These are phyloP conservation scores for Dothiorella sarmentorum DNA, from an alignment of 2,329 filamentous ascomycete genomes.

Conservation along the genomic window DNA sequence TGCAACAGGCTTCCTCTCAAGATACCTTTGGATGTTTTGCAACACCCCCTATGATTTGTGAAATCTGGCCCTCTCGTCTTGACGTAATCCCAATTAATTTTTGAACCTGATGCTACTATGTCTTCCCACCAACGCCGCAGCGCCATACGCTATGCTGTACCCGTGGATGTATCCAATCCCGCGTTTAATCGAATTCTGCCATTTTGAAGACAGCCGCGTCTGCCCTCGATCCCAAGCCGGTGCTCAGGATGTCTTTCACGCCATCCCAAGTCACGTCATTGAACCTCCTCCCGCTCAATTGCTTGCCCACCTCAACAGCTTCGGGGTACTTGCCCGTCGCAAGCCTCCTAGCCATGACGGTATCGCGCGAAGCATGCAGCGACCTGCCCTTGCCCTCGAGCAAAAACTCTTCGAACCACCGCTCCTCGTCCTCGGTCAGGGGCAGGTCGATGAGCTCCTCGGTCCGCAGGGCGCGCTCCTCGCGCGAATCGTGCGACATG, in stretches of 20 bases:
- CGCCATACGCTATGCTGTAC: conserved; percentile 8
- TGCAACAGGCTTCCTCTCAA: neutral
- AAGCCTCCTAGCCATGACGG: conserved; percentile 69
- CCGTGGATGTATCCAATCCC: neutral
- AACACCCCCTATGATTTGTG: neutral
- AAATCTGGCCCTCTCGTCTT: neutral
- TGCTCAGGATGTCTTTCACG: conserved; percentile 35
- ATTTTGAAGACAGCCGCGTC: neutral
- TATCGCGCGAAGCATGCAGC: conserved; percentile 66
- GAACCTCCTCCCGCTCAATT: conserved; percentile 42
- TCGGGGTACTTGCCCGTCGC: conserved; percentile 60
- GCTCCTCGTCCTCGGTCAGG: conserved; percentile 66
- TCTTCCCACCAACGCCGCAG: neutral
- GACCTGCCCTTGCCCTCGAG: conserved; percentile 61
- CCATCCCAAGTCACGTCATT: conserved; percentile 53
- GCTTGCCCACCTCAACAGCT: conserved; percentile 32
- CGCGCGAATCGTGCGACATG: conserved; percentile 22
- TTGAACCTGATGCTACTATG: neutral
- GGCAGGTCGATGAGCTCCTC: conserved; percentile 71
- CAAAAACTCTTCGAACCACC: conserved; percentile 70
- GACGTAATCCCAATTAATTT: neutral
- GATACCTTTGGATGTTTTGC: neutral
- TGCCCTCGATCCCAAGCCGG: conserved; percentile 34
- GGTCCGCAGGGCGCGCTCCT: conserved; percentile 51
- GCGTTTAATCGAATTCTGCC: neutral